Percentiles rank a stretch among this genome's conserved stretches.
Conservation (phyloP, 306 rosid species). For the Malus sieversii region DNA sequence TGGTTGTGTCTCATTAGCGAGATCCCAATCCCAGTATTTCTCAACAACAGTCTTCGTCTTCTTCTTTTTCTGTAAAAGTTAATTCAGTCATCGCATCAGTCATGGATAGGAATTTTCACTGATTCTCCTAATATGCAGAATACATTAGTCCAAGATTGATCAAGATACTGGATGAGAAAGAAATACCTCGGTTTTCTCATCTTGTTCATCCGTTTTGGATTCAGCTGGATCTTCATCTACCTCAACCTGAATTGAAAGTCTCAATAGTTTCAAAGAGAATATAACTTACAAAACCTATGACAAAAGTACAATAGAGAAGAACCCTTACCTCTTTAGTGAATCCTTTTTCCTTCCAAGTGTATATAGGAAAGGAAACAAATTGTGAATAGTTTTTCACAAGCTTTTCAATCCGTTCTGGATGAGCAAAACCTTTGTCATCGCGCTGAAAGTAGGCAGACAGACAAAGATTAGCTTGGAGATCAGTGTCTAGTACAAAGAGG, state of each 20-base stretch:
- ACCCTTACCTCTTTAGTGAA: conserved; percentile 69
- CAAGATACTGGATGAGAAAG: background rate
- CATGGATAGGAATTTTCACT: background rate
- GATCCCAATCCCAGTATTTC: conserved; percentile 98
- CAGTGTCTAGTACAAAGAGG: background rate
- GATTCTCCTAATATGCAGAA: background rate
- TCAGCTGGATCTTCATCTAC: conserved; percentile 87
- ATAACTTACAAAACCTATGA: background rate
- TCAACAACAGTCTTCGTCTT: conserved; percentile 90
- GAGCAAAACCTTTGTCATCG: conserved; percentile 86
- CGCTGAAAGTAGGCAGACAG: conserved; percentile 33
- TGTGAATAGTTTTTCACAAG: conserved; percentile 91
- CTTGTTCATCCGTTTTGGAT: conserved; percentile 50
- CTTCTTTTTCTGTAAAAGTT: conserved; percentile 63
- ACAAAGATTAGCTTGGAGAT: conserved; percentile 9
- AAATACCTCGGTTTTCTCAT: conserved; percentile 66
- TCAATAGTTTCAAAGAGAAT: background rate
- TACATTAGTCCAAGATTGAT: background rate
- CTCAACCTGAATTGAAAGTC: conserved; percentile 52
- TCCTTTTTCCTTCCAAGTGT: conserved; percentile 95
- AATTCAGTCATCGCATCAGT: conserved; percentile 12
- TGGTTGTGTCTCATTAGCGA: conserved; percentile 85
- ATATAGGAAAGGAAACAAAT: conserved; percentile 89
- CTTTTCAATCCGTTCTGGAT: conserved; percentile 77
- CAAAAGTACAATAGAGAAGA: background rate